Base-by-base conservation (phyloP, 2,329 filamentous ascomycete species). In the Zasmidium angulare region DNA sequence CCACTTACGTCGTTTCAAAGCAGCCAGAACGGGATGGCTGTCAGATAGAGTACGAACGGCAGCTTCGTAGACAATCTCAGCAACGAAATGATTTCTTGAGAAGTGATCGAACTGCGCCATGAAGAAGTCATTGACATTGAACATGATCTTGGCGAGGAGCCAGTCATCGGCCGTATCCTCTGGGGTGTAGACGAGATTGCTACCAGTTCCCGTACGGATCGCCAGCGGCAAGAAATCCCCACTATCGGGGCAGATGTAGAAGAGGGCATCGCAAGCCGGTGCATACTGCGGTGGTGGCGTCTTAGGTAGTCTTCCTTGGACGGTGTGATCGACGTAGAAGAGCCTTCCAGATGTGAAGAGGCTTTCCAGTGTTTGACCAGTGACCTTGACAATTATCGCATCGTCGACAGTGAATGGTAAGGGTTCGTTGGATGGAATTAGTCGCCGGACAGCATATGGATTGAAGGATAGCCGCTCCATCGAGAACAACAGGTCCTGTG, bases 71-170 rank as follows among this genome's bases (percentile, higher is more conserved):
- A 75, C 74, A 53, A 76, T 74, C 62, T 83, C 79, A 2, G 73
- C 67, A 11, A 79, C 75, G 17, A 72, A 74, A 61, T 82, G 80
- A 0, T 76, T 77, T n/a, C 68, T 68, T 1, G 75, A 75, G 1
- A 82, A 68, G 61, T 82, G 79, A 57, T 75, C 73, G 68, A 75
- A 77, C 54, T 80, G 77, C 0, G 71, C 70, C 58, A 78, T 74
- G 68, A 77, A 81, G 36, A 81, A 71, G 62, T 82, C 78, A 53
- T 82, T 81, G 23, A 72, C 68, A 52, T 81, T 81, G 65, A 79
- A 80, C 64, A 79, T 73, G 47, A 81, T 77, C 70, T 83, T 82
- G 4, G 80, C 81, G 3, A 83, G 67, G 4, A 81, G 66, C 81
- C 80, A 83, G 67, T 83, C 80, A n/a, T 75, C 73, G 2, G 66